Evolutionary conservation across 345 rosid species (phyloP).

Genomic region (Citropsis articulata): DNA sequence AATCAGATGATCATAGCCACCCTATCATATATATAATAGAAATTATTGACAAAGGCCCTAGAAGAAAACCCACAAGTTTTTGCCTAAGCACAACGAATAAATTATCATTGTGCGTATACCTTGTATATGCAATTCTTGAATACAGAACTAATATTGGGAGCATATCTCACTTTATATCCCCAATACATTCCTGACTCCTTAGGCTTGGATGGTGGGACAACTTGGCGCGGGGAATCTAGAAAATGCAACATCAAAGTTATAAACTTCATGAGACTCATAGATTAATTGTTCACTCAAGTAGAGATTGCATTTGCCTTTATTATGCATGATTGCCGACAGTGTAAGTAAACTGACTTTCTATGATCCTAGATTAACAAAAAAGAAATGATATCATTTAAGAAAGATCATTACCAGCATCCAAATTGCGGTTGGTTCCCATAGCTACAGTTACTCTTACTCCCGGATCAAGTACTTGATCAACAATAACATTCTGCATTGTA

Average conservation of each 20-base stretch:
- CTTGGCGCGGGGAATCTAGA: slow-evolving; percentile 60
- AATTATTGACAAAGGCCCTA: slow-evolving; percentile 11
- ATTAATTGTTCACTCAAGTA: neutral
- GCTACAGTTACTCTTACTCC: slow-evolving; percentile 86
- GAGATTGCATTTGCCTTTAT: neutral
- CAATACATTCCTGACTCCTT: slow-evolving; percentile 75
- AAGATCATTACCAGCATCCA: slow-evolving; percentile 46
- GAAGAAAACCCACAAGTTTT: neutral
- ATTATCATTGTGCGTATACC: slow-evolving; percentile 33
- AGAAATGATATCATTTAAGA: neutral
- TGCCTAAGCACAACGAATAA: neutral
- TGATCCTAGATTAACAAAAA: neutral
- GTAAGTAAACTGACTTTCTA: neutral
- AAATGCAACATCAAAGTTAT: slow-evolving; percentile 25
- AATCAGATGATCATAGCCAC: slow-evolving; percentile 82
- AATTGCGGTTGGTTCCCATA: slow-evolving; percentile 68
- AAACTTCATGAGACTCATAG: neutral
- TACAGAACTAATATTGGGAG: slow-evolving; percentile 68
- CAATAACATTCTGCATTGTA: slow-evolving; percentile 56
- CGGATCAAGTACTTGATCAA: slow-evolving; percentile 69
- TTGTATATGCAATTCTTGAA: slow-evolving; percentile 54
- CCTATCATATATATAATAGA: slow-evolving; percentile 42
- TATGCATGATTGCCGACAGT: neutral
- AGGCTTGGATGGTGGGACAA: slow-evolving; percentile 68
- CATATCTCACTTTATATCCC: slow-evolving; percentile 94